Percentiles rank a stretch among this genome's conserved stretches.
Conservation (phyloP, 257 asterid genomes). For the Prunella vulgaris region DNA sequence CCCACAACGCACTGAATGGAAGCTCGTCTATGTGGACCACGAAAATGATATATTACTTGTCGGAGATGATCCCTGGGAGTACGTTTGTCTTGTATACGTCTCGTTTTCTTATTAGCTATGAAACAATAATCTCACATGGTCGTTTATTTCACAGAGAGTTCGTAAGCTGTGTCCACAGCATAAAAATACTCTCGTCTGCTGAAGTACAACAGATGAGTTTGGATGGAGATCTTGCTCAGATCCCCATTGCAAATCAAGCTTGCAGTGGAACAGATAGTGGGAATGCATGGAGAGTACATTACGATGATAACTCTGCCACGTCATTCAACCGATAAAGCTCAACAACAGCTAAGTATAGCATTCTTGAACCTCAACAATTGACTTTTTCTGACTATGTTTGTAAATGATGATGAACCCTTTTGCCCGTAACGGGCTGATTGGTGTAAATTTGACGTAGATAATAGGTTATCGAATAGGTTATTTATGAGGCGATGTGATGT, state of each 20-base stretch:
- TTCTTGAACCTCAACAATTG: not conserved
- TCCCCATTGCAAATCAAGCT: slow-evolving; percentile 70
- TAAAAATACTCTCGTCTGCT: slow-evolving; percentile 78
- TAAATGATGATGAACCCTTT: slow-evolving; percentile 27
- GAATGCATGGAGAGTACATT: slow-evolving; percentile 74
- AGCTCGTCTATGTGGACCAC: slow-evolving; percentile 84
- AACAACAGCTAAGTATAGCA: slow-evolving; percentile 8
- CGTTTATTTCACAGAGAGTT: slow-evolving; percentile 55
- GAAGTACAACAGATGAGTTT: slow-evolving; percentile 98
- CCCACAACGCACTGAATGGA: slow-evolving; percentile 85
- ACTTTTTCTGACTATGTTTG: slow-evolving; percentile 20
- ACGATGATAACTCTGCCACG: slow-evolving; percentile 63
- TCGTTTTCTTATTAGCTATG: not conserved
- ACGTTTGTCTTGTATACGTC: slow-evolving; percentile 27
- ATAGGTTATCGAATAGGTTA: slow-evolving; percentile 18
- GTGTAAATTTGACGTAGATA: slow-evolving; percentile 28
- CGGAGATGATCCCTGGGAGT: slow-evolving; percentile 95
- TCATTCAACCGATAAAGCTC: slow-evolving; percentile 56
- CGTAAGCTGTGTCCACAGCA: slow-evolving; percentile 90
- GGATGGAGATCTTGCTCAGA: slow-evolving; percentile 76
- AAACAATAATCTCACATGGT: not conserved
- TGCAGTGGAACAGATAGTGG: slow-evolving; percentile 89
- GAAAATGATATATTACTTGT: slow-evolving; percentile 79
- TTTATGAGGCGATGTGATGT: slow-evolving; percentile 17
- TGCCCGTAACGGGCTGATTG: slow-evolving; percentile 19